Evolutionary conservation across 1,284 basidiomycete genomes (phyloP), one percentile per base, ranked within the genome.

Genomic region (Coriolopsis trogii): DNA sequence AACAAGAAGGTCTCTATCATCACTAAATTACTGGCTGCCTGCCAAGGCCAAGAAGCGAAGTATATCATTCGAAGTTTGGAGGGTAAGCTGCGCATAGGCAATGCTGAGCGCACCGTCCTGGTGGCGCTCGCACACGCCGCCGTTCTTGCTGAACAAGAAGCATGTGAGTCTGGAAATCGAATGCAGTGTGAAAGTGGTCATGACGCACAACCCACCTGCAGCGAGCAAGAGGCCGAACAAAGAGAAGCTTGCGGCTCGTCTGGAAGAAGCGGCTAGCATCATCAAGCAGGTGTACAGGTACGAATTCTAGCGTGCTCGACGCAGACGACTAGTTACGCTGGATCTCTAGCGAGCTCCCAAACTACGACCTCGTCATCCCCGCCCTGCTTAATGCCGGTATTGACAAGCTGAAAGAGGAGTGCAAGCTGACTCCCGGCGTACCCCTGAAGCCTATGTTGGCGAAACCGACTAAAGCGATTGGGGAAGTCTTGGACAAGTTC

Each of bases 381-480:
- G 92, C 93, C 0, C 74, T 99, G 30, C 79, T 98, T 46, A 81
- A 89, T 61, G 78, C 78, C 49, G 96, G 96, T 0, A 80, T 96
- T 34, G 81, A 84, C 44, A 77, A 81, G 12, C 72, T 99, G 34
- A 79, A 76, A 12, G 81, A 84, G 13, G 77, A 79, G 51, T 98
- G 97, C 78, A 95, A 92, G 69, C 82, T 99, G 25, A 96, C 93
- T 4, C 95, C 97, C 6, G 93, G 94, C 61, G 88, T 99, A 4
- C 97, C 97, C 0, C 80, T 99, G 36, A 99, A 99, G 67, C 97
- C 97, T 6, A 99, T 99, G 97, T 78, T 99, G 46, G 97, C 97
- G n/a, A 99, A 98, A 72, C 97, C 97, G 3, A 99, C 97, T 0
- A 99, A 99, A 70, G 96, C 96, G 0, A 98, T 99, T 61, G 88